A percentile compares a stretch with the other conserved stretches of the same genome.
Conservation (phyloP, 495 filamentous ascomycete species). For the Hypomontagnella monticulosa region DNA sequence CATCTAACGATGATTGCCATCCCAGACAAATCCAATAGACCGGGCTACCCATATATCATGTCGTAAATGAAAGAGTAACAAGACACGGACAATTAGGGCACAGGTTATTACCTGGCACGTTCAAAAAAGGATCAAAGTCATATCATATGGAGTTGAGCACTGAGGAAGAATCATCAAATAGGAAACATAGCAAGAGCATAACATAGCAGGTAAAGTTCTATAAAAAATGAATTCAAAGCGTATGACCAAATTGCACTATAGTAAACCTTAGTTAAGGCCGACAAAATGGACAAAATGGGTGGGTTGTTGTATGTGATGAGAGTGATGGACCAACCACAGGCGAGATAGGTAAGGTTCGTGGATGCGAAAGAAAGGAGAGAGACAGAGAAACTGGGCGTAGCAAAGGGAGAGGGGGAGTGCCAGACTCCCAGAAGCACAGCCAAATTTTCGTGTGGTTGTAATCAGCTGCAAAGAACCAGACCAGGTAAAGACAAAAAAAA, state of each 20-base stretch:
- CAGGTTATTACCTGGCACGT: slow-evolving; percentile 3
- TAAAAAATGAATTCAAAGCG: no score
- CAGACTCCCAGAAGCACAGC: slow-evolving; percentile 43
- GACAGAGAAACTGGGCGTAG: slow-evolving; percentile 33
- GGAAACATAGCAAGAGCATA: background rate
- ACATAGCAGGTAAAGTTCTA: no score
- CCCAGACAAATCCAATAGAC: slow-evolving; percentile 15
- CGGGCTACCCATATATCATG: background rate
- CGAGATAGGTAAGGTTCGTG: slow-evolving; percentile 1
- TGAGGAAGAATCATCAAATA: no score
- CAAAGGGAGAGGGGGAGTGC: slow-evolving; percentile 36
- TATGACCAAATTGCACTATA: no score
- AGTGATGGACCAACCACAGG: background rate
- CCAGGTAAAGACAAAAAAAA: slow-evolving; percentile 41
- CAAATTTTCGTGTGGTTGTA: slow-evolving; percentile 44
- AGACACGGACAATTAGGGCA: background rate
- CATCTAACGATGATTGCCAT: background rate
- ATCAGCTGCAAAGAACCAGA: slow-evolving; percentile 48
- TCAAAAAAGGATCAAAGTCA: no score
- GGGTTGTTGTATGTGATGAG: background rate
- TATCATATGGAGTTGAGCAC: no score
- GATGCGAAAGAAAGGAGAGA: slow-evolving; percentile 40
- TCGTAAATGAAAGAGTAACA: slow-evolving; percentile 13
- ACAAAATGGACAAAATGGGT: background rate
- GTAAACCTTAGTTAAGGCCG: no score